These are phyloP conservation scores for Leishmania turanica DNA, from an alignment of 208 protist species.

Conservation along the genomic window DNA sequence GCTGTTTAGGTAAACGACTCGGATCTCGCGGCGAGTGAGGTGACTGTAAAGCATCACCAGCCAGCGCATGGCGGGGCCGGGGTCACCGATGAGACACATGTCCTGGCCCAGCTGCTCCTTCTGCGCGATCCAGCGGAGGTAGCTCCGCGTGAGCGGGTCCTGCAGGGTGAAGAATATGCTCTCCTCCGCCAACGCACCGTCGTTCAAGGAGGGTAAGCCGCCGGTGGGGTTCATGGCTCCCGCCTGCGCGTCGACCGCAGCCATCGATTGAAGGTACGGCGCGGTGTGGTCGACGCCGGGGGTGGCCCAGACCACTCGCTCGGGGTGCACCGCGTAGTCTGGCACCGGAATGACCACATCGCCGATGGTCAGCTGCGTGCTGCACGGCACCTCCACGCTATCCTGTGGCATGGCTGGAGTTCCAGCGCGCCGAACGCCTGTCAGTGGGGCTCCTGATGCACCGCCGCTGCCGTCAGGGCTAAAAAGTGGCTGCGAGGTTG, in stretches of 20 bases:
- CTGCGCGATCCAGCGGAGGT: conserved; percentile 93
- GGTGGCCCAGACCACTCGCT: conserved; percentile 62
- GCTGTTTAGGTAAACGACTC: conserved; percentile 88
- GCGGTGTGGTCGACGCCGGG: conserved; percentile 42
- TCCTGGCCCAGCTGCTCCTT: conserved; percentile 94
- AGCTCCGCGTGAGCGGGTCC: conserved; percentile 57
- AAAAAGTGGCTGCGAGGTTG: neutral
- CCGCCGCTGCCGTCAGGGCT: neutral
- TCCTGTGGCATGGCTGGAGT: conserved; percentile 15
- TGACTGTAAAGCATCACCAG: conserved; percentile 83
- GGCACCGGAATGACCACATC: conserved; percentile 74
- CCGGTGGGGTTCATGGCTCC: neutral
- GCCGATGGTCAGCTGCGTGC: conserved; percentile 70
- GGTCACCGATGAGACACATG: conserved; percentile 95
- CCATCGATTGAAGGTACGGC: conserved; percentile 23
- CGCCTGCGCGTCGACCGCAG: neutral
- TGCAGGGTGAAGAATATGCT: conserved; percentile 69
- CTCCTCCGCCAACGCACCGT: conserved; percentile 17
- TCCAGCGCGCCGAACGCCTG: neutral
- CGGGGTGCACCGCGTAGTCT: conserved; percentile 50
- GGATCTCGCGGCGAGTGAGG: conserved; percentile 79
- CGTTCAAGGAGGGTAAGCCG: conserved; percentile 19
- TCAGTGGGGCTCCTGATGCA: neutral
- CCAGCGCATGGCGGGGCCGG: conserved; percentile 84
- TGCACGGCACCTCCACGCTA: conserved; percentile 34